Base-by-base conservation (phyloP, 345 rosid genomes). In the Melastoma malabathricum region DNA sequence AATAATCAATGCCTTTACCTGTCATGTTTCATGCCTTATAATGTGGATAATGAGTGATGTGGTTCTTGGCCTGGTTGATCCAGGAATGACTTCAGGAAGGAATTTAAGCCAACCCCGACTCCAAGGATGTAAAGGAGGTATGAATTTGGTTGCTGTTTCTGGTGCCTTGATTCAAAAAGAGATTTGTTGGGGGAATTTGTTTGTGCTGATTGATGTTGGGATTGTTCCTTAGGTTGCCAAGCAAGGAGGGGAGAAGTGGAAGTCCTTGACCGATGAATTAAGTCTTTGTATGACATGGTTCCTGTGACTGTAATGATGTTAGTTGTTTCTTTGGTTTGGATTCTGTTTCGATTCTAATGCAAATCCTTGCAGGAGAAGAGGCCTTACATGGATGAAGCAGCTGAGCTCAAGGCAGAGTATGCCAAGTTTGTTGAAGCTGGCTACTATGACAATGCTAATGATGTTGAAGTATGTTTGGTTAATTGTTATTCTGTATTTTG, bases 231-330 rank as follows among this genome's bases (percentile, higher is more conserved):
- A 89, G 94, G 83, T 73, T 72, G 81, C 94, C 4, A 89, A 76
- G 60, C 77, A 76, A 22, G 94, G 82, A 47, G 98, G 94, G 60
- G 96, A 76, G 64, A 80, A 74, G 63, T 83, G 95, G 97, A 79
- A 68, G 64, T 77, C 83, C 16, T 53, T 89, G 84, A 62, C 79
- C 2, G 90, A 86, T 48, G 95, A 83, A 49, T 95, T 82, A 51
- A 76, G 94, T 68, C 50, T n/a, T n/a, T n/a, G n/a, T 1, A 1
- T 44, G 38, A 29, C 38, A 4, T 29, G 38, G 31, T 27, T 47
- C 25, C 49, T 46, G 31, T 13, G 46, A 18, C 1, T 49, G 8
- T 18, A 38, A 43, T 19, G 3, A 13, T 46, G 15, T 16, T 8
- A 3, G 6, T 43, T 2, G 22, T 31, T 15, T 18, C 3, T 17